Evolutionary conservation across 108 stramenopile species (phyloP).

Genomic region (Cyclotella kingstonii): DNA sequence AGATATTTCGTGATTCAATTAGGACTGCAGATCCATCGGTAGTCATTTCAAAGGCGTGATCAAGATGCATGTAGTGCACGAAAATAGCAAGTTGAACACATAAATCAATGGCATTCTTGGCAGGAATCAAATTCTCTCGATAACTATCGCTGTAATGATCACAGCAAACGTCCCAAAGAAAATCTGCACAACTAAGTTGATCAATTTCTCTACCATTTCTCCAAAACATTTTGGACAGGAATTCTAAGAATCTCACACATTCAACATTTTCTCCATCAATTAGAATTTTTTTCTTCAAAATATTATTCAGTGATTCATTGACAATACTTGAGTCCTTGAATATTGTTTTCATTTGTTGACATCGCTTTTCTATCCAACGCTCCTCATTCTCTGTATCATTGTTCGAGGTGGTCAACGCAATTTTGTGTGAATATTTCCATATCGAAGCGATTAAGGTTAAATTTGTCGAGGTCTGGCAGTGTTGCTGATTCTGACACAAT

Average conservation of each 20-base stretch:
- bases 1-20: conserved; percentile 5
- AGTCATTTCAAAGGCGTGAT: conserved; percentile 11
- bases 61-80: conserved; percentile 22
- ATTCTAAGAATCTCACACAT: conserved; percentile 16
- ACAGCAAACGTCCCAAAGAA: conserved; percentile 15
- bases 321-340: conserved; percentile 1
- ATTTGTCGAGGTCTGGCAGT: neutral
- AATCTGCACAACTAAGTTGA: conserved; percentile 18
- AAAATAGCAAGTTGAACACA: conserved; percentile 16
- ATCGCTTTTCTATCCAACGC: conserved; percentile 8
- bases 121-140: neutral
- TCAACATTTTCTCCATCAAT: neutral
- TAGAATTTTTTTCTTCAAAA: conserved; percentile 11
- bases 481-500: neutral
- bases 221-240: conserved; percentile 15
- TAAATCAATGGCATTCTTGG: conserved; percentile 17
- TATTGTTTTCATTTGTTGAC: conserved; percentile 17
- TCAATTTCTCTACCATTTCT: conserved; percentile 1
- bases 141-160: neutral
- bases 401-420: neutral
- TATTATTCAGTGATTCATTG: neutral
- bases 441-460: neutral
- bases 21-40: neutral
- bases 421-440: conserved; percentile 1
- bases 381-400: neutral